These are phyloP conservation scores for Tetraselmis chui DNA, from an alignment of 139 green algal species.

Conservation along the genomic window DNA sequence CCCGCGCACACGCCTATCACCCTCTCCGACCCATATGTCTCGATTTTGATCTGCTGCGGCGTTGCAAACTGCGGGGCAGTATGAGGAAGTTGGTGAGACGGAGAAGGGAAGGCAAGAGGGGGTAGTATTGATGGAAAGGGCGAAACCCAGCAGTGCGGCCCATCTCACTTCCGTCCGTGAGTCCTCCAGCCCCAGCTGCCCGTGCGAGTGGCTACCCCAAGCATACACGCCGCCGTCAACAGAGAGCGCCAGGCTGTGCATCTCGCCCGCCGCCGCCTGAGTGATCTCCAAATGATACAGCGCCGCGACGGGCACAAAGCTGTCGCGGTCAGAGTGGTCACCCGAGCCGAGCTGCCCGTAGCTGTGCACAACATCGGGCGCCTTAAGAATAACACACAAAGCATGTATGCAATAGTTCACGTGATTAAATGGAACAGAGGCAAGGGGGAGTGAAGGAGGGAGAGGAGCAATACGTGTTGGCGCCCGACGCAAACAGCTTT, in stretches of 20 bases:
- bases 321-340: not conserved
- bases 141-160: no score
- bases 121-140: no score
- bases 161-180: not conserved
- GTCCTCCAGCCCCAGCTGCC: constrained; percentile 27
- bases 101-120: no score
- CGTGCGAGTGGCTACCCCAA: constrained; percentile 29
- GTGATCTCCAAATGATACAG: not conserved
- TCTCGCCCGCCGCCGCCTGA: constrained; percentile 18
- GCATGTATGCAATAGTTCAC: no score
- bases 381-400: no score
- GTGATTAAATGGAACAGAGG: no score
- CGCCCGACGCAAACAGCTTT: not conserved
- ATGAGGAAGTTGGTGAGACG: no score
- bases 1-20: not conserved
- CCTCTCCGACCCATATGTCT: not conserved
- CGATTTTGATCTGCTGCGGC: not conserved
- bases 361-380: no score
- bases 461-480: not conserved
- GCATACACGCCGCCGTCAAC: constrained; percentile 25
- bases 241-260: constrained; percentile 28
- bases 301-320: not conserved
- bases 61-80: not conserved
- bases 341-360: not conserved
- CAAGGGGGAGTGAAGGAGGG: no score